Percentiles rank a stretch among this genome's conserved stretches.
These are phyloP conservation scores for Hanseniaspora uvarum DNA, from an alignment of 1,139 yeast species.

Conservation along the genomic window DNA sequence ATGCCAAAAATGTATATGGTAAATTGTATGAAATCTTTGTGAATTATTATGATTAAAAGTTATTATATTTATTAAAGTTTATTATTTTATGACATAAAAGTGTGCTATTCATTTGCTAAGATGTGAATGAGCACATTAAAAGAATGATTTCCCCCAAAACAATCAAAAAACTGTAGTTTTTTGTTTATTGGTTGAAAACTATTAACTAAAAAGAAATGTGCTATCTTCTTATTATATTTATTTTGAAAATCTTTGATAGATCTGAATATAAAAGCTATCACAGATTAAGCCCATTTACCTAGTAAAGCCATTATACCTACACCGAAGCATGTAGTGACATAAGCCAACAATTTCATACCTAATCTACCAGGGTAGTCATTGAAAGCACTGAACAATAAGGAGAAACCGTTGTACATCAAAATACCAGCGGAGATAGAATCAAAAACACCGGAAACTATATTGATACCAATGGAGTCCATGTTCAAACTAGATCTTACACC, in stretches of 20 bases:
- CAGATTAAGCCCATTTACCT: slow-evolving; percentile 70
- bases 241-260: too few species aligned
- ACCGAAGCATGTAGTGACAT: slow-evolving; percentile 48
- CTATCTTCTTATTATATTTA: too few species aligned
- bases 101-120: too few species aligned
- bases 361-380: slow-evolving; percentile 36
- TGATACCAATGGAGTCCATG: slow-evolving; percentile 54
- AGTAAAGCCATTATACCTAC: slow-evolving; percentile 77
- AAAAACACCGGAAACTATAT: slow-evolving; percentile 65
- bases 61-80: too few species aligned
- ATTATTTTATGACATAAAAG: too few species aligned
- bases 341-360: slow-evolving; percentile 30
- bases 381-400: slow-evolving; percentile 75
- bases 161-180: too few species aligned
- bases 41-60: too few species aligned
- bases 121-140: too few species aligned
- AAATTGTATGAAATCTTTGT: too few species aligned
- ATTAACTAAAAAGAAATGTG: too few species aligned
- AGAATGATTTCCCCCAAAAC: too few species aligned
- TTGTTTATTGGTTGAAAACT: too few species aligned
- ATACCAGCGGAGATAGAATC: slow-evolving; percentile 83
- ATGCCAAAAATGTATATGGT: neutral
- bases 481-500: slow-evolving; percentile 65
- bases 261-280: neutral
- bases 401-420: slow-evolving; percentile 71